Conservation (phyloP, 202 grass and related monocot genomes). For the Cymbopogon flexuosus region DNA sequence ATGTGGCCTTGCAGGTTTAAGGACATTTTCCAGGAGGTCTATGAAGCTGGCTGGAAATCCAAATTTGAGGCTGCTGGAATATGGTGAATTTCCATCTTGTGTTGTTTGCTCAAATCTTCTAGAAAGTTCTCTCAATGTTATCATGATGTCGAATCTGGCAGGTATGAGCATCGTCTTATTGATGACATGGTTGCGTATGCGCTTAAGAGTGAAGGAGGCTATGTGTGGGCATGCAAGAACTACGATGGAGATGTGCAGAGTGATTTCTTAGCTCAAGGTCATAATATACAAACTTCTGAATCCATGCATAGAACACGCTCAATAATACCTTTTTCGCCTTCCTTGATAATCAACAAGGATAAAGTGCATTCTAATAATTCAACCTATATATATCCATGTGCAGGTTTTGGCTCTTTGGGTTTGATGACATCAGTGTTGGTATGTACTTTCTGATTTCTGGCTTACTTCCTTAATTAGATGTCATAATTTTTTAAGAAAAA, state of each 20-base stretch:
- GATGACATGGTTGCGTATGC: constrained; percentile 99
- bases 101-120: constrained; percentile 6
- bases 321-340: not conserved
- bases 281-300: constrained; percentile 14
- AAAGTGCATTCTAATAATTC: constrained; percentile 24
- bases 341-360: not conserved
- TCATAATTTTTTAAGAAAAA: not conserved
- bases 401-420: constrained; percentile 97
- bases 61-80: constrained; percentile 91
- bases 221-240: constrained; percentile 99
- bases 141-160: constrained; percentile 33
- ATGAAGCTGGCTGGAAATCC: constrained; percentile 83
- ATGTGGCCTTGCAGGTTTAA: constrained; percentile 63
- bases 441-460: constrained; percentile 27
- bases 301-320: not conserved
- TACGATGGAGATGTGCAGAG: constrained; percentile 99
- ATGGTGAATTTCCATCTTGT: constrained; percentile 48
- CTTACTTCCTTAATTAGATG: constrained; percentile 22
- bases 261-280: constrained; percentile 99
- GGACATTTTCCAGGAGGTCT: constrained; percentile 99
- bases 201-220: constrained; percentile 94
- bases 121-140: not conserved
- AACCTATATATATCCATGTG: not conserved
- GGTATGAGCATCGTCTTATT: constrained; percentile 97
- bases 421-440: constrained; percentile 99